Conservation (phyloP, 2,329 filamentous ascomycete genomes). For the Sporothrix brasiliensis region DNA sequence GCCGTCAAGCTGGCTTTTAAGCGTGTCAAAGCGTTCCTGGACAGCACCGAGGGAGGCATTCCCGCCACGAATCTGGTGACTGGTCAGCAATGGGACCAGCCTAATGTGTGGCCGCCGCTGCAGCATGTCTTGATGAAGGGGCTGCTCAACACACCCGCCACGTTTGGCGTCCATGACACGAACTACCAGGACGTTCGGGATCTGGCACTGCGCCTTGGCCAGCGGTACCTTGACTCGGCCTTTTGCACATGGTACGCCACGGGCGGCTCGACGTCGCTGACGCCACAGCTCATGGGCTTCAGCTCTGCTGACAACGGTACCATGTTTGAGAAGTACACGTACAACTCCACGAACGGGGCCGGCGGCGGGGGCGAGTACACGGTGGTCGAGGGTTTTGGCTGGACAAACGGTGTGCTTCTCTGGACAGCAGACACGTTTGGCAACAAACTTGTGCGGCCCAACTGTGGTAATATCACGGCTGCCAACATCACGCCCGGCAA, state of each 20-base stretch:
- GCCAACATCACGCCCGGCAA: constrained; percentile 44
- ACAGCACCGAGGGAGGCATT: constrained; percentile 58
- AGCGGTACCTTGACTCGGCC: constrained; percentile 67
- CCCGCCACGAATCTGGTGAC: constrained; percentile 64
- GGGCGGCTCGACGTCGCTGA: constrained; percentile 60
- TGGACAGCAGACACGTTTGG: constrained; percentile 67
- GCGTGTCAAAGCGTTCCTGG: constrained; percentile 58
- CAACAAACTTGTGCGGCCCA: constrained; percentile 56
- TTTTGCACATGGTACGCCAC: constrained; percentile 73
- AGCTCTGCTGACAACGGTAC: constrained; percentile 53
- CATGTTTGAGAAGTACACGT: constrained; percentile 72
- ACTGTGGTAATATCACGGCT: constrained; percentile 57
- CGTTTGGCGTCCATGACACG: constrained; percentile 57
- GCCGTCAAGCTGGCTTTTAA: constrained; percentile 59
- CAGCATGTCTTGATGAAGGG: constrained; percentile 66
- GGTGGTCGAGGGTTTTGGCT: constrained; percentile 71
- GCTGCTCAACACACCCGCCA: constrained; percentile 61
- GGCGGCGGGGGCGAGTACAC: constrained; percentile 69
- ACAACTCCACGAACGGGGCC: constrained; percentile 61
- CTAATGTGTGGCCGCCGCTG: constrained; percentile 70
- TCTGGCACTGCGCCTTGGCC: constrained; percentile 61
- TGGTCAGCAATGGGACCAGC: constrained; percentile 70
- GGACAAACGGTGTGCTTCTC: constrained; percentile 70
- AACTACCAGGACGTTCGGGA: constrained; percentile 57
- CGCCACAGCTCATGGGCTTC: constrained; percentile 55